Conservation (phyloP, 129 eudicot genomes). For the Logfia minima region DNA sequence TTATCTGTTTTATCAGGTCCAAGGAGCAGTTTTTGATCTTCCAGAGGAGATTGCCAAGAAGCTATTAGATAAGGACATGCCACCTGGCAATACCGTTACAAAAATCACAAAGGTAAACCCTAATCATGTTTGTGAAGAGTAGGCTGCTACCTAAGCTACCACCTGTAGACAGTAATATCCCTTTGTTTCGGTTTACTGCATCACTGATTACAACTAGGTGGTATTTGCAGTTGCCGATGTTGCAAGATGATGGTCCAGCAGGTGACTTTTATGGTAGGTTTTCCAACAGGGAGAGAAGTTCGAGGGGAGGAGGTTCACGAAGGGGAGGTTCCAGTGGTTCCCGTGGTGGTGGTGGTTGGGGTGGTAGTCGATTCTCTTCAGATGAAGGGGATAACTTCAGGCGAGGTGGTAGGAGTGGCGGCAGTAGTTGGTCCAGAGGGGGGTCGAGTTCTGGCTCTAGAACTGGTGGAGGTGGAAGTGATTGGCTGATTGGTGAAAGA, state of each 20-base stretch:
- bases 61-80: constrained; percentile 66
- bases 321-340: constrained; percentile 59
- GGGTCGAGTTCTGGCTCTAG: constrained; percentile 37
- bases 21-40: constrained; percentile 95
- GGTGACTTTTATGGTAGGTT: constrained; percentile 82
- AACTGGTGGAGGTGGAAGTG: constrained; percentile 54
- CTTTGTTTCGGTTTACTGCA: not conserved
- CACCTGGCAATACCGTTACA: constrained; percentile 82
- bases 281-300: constrained; percentile 59
- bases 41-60: constrained; percentile 93
- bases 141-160: not conserved
- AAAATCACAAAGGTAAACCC: constrained; percentile 64
- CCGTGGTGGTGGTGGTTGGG: constrained; percentile 49
- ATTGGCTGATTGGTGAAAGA: constrained; percentile 76
- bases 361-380: constrained; percentile 43
- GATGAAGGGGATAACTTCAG: constrained; percentile 48
- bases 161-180: not conserved
- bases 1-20: constrained; percentile 50
- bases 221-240: constrained; percentile 69
- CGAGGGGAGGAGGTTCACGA: constrained; percentile 62
- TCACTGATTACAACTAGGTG: constrained; percentile 1
- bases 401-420: constrained; percentile 66
- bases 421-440: constrained; percentile 63
- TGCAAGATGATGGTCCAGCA: constrained; percentile 93
- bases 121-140: not conserved